Evolutionary conservation across 768 basidiomycete genomes (phyloP).

Genomic region (Phanerochaete carnosa): DNA sequence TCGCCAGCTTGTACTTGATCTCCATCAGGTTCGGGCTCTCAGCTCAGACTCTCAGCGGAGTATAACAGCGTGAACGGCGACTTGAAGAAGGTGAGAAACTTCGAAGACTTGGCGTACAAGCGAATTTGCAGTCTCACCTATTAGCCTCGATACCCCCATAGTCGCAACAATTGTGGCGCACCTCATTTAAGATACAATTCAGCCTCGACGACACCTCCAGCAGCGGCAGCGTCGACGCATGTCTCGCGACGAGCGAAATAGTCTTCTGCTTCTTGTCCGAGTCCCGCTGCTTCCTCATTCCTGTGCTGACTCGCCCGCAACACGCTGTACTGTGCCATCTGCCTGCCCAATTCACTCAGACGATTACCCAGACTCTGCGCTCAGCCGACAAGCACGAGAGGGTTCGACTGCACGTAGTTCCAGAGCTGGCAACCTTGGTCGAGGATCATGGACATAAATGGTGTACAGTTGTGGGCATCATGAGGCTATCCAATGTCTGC

Average conservation of each 20-base stretch:
- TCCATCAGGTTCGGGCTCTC: constrained; percentile 66
- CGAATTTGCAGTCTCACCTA: constrained; percentile 45
- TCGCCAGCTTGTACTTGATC: constrained; percentile 63
- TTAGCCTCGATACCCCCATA: not conserved
- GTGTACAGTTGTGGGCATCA: not conserved
- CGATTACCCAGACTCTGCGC: constrained; percentile 31
- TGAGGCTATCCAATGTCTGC: not conserved
- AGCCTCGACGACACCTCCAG: constrained; percentile 58
- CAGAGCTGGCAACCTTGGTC: constrained; percentile 50
- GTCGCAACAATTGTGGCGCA: constrained; percentile 15
- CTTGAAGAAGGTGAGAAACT: constrained; percentile 79
- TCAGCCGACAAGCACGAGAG: constrained; percentile 35
- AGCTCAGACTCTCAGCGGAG: too few species aligned
- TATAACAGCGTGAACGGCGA: constrained; percentile 67
- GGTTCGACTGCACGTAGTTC: constrained; percentile 38
- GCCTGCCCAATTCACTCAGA: not conserved
- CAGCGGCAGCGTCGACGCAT: constrained; percentile 24
- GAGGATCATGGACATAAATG: constrained; percentile 43
- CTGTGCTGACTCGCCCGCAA: constrained; percentile 8
- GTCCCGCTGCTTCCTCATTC: not conserved
- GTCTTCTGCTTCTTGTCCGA: not conserved
- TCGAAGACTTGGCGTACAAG: constrained; percentile 54
- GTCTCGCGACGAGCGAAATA: not conserved
- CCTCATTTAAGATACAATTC: constrained; percentile 61
- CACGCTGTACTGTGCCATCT: not conserved